Evolutionary conservation across 495 filamentous ascomycete species (phyloP), one percentile per base, ranked within the genome.

Genomic region (Penicillium pancosmium): DNA sequence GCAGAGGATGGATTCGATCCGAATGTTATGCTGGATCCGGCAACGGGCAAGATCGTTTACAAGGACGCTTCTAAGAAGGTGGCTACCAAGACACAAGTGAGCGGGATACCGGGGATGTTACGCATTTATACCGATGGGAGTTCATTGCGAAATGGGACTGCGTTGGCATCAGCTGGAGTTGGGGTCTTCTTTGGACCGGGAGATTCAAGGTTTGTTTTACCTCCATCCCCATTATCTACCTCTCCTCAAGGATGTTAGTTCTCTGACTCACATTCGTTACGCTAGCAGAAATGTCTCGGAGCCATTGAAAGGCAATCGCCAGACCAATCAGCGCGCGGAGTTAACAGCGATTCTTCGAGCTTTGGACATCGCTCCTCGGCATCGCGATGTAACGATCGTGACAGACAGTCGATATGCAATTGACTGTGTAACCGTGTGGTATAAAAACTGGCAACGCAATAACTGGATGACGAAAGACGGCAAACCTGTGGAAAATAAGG

Each of bases 251-350:
- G 50, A 34, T 10, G 48, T 35, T 36, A 50, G 23, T 27, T 27
- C 62, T 64, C 62, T 69, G 57, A 68, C 66, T 69, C 49, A 72
- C 46, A 33, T 55, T 59, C 62, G 23, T 62, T 54, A 52, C 68
- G 67, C 72, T 66, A 78, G 72, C 67, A 91, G 90, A 68, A 98
- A 97, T 71, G 80, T 97, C 53, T 92, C 91, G 18, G 93, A 97
- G 67, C 84, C 86, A 15, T 80, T 98, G 2, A 65, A 75, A 41
- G 93, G 93, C 38, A 73, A 79, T 11, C 72, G 78, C 10, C 94
- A 98, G 70, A 97, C 94, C 1, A 98, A 98, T 70, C 90, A 97
- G 70, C 91, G 94, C 5, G 94, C 94, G 15, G 94, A 98, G 72
- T 78, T 98, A 53, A 92, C 91, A 4, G 94, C 92, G 0, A 88